These are phyloP conservation scores for Saitozyma sp. DNA, from an alignment of 768 basidiomycete genomes.

Conservation along the genomic window DNA sequence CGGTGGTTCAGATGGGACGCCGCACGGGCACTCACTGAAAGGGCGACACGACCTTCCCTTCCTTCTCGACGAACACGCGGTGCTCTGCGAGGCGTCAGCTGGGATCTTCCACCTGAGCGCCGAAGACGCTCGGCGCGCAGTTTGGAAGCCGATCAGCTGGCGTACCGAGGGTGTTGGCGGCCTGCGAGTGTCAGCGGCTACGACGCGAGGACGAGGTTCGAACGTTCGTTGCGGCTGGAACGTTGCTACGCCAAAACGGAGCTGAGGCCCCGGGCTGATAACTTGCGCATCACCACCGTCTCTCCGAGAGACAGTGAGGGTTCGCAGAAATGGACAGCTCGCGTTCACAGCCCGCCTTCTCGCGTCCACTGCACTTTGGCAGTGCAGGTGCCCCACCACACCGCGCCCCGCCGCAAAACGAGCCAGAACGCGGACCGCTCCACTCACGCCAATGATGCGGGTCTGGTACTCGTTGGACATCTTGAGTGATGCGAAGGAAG, in stretches of 20 bases:
- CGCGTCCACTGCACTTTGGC: no score
- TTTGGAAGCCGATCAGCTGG: conserved; percentile 3
- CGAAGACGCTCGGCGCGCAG: not conserved
- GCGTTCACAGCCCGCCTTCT: no score
- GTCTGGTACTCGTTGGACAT: conserved; percentile 24
- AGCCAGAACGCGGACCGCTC: not conserved
- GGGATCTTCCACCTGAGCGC: not conserved
- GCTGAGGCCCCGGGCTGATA: no score
- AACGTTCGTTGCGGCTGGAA: no score
- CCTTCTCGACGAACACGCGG: conserved; percentile 90
- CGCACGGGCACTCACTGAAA: conserved; percentile 49
- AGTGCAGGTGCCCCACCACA: no score
- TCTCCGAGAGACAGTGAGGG: no score
- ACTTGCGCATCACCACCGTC: no score
- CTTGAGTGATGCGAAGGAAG: conserved; percentile 9
- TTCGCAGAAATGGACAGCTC: no score
- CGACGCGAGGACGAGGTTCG: no score
- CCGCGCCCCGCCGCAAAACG: not conserved
- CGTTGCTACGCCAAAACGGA: no score
- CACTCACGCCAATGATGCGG: conserved; percentile 19
- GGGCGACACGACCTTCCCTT: conserved; percentile 62
- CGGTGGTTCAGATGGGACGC: not conserved
- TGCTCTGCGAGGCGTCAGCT: conserved; percentile 64
- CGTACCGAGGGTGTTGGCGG: conserved; percentile 90
- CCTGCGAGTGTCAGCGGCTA: conserved; percentile 41